Evolutionary conservation across 2,329 filamentous ascomycete species (phyloP), one percentile per base, ranked within the genome.

Genomic region (Camillea tinctor): DNA sequence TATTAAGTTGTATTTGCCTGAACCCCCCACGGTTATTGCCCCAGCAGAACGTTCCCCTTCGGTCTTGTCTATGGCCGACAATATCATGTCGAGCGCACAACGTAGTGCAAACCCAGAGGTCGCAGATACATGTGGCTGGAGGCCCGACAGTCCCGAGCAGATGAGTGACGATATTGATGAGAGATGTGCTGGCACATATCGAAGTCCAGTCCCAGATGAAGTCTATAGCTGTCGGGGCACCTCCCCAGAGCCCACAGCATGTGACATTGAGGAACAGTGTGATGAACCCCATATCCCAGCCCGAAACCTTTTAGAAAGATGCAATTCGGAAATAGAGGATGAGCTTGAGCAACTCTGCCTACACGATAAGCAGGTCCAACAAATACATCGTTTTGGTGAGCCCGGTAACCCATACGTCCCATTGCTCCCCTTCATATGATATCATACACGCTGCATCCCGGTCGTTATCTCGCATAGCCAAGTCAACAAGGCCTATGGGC

Each of bases 141-240:
- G 51, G 20, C 36, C 52, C 36, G 52, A 48, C 36, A 24, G 17
- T 40, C 21, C 51, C 8, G 51, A 24, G 19, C 52, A 9, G 17
- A 22, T 20, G 21, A 5, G 20, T 5, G 52, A 21, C 26, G 21
- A 54, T 2, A 2, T 22, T 19, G 50, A n/a, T 51, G 50, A 19
- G 2, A 19, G 17, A n/a, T 44, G 36, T 44, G 36, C 36, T n/a
- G 13, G n/a, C 15, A 44, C 17, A 11, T 15, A n/a, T 15, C 52
- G 19, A 50, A 11, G 49, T 15, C 13, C 50, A 30, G 50, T 11
- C 9, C 57, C 63, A 17, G 55, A 56, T 30, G 64, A 64, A 17
- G 55, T 54, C 19, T 72, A 69, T 63, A 64, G 64, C 21, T 71
- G 68, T 71, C 59, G 53, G 22, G 68, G 65, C 9, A 69, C 72